A percentile compares a stretch with the other conserved stretches of the same genome.
phyloP scores from a whole-genome alignment of 805 yeast genomes.

The Candida railenensis region DNA sequence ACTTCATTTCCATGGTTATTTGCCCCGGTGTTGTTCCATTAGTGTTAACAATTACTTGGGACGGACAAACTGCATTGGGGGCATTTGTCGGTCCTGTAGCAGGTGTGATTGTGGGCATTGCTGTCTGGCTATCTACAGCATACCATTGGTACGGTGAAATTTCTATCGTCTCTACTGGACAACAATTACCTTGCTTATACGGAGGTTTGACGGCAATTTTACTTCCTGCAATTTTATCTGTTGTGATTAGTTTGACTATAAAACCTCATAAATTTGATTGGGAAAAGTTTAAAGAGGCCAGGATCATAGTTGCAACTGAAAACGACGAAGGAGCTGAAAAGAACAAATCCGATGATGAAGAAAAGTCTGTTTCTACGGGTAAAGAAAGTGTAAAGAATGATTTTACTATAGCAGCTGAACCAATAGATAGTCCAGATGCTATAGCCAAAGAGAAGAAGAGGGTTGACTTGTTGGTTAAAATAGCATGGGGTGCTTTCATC shows the following conservation, averaged over 20 bases:
- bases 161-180: slow-evolving; percentile 23
- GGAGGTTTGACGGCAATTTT: slow-evolving; percentile 33
- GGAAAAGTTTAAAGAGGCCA: slow-evolving; percentile 20
- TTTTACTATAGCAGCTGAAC: neutral
- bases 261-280: slow-evolving; percentile 30
- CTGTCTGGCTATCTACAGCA: slow-evolving; percentile 32
- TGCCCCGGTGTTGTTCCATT: slow-evolving; percentile 40
- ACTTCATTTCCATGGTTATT: slow-evolving; percentile 34
- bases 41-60: slow-evolving; percentile 34
- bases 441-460: slow-evolving; percentile 7
- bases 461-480: slow-evolving; percentile 9
- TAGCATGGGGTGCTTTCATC: slow-evolving; percentile 24
- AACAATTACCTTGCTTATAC: slow-evolving; percentile 32
- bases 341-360: neutral
- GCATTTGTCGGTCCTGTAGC: slow-evolving; percentile 29
- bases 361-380: neutral
- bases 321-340: neutral
- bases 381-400: neutral
- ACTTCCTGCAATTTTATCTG: slow-evolving; percentile 28
- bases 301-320: slow-evolving; percentile 12
- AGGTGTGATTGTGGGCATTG: slow-evolving; percentile 27
- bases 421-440: slow-evolving; percentile 6
- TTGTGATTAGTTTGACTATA: slow-evolving; percentile 22
- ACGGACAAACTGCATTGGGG: slow-evolving; percentile 25
- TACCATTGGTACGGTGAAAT: slow-evolving; percentile 24